Conservation (phyloP, 2,329 filamentous ascomycete species). For the Fonsecaea multimorphosa region DNA sequence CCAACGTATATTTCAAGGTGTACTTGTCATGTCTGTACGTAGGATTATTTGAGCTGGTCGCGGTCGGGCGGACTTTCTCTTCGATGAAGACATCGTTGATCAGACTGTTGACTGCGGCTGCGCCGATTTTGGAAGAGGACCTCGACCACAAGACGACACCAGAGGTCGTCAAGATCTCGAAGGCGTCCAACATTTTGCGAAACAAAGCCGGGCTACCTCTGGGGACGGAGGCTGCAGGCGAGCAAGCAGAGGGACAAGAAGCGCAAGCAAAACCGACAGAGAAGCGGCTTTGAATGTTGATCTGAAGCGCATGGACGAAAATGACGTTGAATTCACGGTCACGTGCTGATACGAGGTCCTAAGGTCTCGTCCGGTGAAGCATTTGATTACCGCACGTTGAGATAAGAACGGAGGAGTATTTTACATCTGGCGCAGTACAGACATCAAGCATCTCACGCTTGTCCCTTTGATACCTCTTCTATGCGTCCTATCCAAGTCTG, state of each 20-base stretch:
- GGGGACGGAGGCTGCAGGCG: background rate
- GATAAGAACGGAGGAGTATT: background rate
- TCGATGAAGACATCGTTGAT: constrained; percentile 98
- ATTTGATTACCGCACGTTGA: background rate
- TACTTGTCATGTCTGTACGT: constrained; percentile 91
- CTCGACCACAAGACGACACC: constrained; percentile 97
- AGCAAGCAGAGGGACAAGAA: background rate
- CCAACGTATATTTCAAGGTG: constrained; percentile 89
- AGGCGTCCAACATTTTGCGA: constrained; percentile 84
- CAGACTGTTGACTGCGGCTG: constrained; percentile 87
- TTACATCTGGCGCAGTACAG: background rate
- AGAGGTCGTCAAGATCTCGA: constrained; percentile 94
- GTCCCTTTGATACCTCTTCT: too few species aligned
- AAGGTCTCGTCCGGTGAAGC: background rate
- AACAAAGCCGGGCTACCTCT: background rate
- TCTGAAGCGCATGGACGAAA: background rate
- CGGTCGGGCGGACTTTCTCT: constrained; percentile 72
- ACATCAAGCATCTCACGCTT: background rate
- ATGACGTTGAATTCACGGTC: background rate
- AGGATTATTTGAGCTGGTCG: constrained; percentile 68
- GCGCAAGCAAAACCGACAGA: background rate
- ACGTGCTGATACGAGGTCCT: background rate
- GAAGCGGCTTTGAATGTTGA: background rate
- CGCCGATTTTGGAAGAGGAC: constrained; percentile 78
- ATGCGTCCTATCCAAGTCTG: too few species aligned